A percentile compares a stretch with the other conserved stretches of the same genome.
Conservation (phyloP, 169 alveolate species). For the Ichthyophthirius multifiliis region DNA sequence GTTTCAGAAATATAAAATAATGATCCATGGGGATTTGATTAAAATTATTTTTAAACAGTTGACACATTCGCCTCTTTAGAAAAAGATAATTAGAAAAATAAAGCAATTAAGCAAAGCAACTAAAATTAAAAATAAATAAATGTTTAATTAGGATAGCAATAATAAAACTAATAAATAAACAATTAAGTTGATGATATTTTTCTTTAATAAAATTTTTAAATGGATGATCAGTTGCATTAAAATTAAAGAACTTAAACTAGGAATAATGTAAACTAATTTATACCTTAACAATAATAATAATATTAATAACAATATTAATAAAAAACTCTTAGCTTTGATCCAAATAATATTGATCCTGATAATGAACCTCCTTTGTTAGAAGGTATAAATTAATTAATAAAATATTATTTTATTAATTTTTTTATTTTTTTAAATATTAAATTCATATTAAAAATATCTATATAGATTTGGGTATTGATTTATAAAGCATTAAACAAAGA, state of each 20-base stretch:
- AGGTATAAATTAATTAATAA: conserved; percentile 8
- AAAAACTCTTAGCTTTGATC: background rate
- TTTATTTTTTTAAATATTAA: background rate
- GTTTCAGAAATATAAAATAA: no score
- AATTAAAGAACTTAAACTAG: background rate
- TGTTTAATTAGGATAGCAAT: no score
- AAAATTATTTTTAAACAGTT: no score
- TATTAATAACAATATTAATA: background rate
- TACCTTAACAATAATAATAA: background rate
- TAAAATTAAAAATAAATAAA: no score
- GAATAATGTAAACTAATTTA: background rate
- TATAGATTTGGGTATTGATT: conserved; percentile 54
- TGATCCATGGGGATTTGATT: no score
- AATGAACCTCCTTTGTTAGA: conserved; percentile 55
- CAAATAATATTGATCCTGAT: conserved; percentile 14
- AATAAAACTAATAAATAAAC: no score
- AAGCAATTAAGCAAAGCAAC: no score
- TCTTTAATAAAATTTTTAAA: background rate
- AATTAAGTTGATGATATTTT: no score
- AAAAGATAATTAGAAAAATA: no score
- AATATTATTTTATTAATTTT: background rate
- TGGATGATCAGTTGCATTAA: background rate
- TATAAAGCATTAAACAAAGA: conserved; percentile 36
- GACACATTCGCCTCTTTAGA: no score
- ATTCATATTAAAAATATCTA: background rate